phyloP scores from a whole-genome alignment of 768 basidiomycete genomes.

The Kwoniella heveanensis region DNA sequence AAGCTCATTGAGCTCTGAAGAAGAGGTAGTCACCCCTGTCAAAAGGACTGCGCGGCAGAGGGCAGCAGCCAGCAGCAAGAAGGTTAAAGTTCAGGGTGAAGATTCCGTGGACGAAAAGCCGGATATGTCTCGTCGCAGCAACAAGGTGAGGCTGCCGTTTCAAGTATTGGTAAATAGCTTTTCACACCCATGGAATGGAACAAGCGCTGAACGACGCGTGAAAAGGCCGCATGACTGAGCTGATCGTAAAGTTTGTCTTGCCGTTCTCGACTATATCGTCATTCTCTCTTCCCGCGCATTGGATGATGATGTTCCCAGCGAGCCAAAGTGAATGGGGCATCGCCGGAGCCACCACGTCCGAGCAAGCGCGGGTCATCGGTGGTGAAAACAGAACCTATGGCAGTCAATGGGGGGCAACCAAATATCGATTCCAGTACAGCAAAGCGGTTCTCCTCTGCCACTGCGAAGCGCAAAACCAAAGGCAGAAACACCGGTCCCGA shows the following conservation, averaged over 20 bases:
- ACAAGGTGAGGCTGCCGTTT: slow-evolving; percentile 23
- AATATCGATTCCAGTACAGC: neutral
- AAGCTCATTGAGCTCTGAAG: neutral
- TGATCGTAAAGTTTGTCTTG: neutral
- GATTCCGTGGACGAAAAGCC: slow-evolving; percentile 6
- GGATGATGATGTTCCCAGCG: neutral
- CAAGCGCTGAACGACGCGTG: neutral
- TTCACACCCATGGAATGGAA: neutral
- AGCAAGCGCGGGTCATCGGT: neutral
- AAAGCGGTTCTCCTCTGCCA: neutral
- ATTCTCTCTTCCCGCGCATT: neutral
- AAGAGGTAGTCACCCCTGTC: slow-evolving; percentile 16
- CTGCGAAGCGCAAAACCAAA: slow-evolving; percentile 3
- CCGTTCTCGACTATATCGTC: neutral
- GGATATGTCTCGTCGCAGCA: neutral
- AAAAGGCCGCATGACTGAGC: neutral
- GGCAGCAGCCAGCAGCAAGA: slow-evolving; percentile 19
- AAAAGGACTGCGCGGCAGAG: slow-evolving; percentile 32
- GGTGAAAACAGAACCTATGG: neutral
- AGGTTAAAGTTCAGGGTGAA: slow-evolving; percentile 3
- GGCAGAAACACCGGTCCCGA: neutral
- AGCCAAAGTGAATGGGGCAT: neutral
- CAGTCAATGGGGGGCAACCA: neutral
- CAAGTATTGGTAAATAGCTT: neutral
- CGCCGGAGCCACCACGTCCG: neutral